Evolutionary conservation across 2,329 filamentous ascomycete species (phyloP).

Genomic region (Epicoccum sorghinum): DNA sequence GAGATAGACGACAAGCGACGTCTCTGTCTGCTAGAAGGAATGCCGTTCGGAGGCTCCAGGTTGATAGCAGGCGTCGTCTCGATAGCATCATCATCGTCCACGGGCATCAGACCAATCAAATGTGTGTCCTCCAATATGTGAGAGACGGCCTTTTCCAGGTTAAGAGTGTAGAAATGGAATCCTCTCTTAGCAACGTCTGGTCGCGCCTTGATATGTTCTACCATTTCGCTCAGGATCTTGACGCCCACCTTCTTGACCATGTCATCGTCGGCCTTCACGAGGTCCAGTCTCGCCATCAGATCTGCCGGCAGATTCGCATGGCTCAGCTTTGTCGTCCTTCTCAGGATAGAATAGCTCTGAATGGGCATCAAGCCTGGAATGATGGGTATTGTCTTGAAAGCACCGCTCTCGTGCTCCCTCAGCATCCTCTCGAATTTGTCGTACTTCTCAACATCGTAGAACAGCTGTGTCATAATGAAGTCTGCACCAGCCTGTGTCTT

Average conservation of each 20-base stretch:
- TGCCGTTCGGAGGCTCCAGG: slow-evolving; percentile 36
- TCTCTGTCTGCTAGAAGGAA: slow-evolving; percentile 38
- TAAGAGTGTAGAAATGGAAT: slow-evolving; percentile 97
- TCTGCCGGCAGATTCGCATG: slow-evolving; percentile 79
- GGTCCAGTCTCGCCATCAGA: slow-evolving; percentile 73
- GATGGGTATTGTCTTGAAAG: slow-evolving; percentile 85
- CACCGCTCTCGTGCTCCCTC: slow-evolving; percentile 79
- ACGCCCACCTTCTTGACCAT: slow-evolving; percentile 80
- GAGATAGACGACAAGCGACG: slow-evolving; percentile 81
- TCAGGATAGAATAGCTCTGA: slow-evolving; percentile 95
- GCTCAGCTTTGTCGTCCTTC: slow-evolving; percentile 90
- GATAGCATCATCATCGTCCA: slow-evolving; percentile 54
- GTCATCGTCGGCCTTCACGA: slow-evolving; percentile 79
- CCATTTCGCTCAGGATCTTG: slow-evolving; percentile 81
- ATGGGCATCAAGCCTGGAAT: slow-evolving; percentile 97
- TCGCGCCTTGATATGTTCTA: slow-evolving; percentile 76
- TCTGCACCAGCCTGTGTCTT: slow-evolving; percentile 92
- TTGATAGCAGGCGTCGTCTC: slow-evolving; percentile 53
- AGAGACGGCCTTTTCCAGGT: slow-evolving; percentile 93
- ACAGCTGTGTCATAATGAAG: slow-evolving; percentile 98
- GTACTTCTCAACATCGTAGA: slow-evolving; percentile 89
- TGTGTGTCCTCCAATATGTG: slow-evolving; percentile 86
- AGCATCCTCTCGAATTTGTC: slow-evolving; percentile 77
- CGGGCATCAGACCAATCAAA: slow-evolving; percentile 70
- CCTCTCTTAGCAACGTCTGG: slow-evolving; percentile 58